Percentiles rank a stretch among this genome's conserved stretches.
phyloP scores from a whole-genome alignment of 176 grass and related monocot genomes.

The Oryza punctata region DNA sequence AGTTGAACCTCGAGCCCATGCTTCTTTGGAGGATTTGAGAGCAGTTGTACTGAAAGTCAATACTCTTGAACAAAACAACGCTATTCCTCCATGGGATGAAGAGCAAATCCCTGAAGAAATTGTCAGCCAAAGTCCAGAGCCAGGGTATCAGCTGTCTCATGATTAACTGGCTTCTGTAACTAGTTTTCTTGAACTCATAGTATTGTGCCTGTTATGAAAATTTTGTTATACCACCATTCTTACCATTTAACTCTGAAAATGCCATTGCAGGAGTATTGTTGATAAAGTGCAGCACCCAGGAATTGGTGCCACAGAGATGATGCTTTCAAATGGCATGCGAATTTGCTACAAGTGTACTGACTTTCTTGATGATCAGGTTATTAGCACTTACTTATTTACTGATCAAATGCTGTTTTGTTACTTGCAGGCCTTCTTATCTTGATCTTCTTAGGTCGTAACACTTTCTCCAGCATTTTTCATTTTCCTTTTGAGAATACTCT shows the following conservation, averaged over 20 bases:
- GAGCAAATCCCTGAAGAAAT: conserved; percentile 99
- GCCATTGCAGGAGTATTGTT: conserved; percentile 70
- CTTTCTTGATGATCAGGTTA: conserved; percentile 99
- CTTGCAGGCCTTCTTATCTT: conserved; percentile 23
- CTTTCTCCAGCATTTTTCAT: conserved; percentile 11
- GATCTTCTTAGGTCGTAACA: conserved; percentile 9
- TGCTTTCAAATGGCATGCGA: conserved; percentile 95
- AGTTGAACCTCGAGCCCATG: conserved; percentile 85
- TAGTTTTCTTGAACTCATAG: neutral
- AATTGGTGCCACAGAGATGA: conserved; percentile 90
- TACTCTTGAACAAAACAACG: conserved; percentile 63
- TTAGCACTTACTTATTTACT: conserved; percentile 18
- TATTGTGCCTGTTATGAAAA: neutral
- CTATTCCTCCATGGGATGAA: conserved; percentile 89
- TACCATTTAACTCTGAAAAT: conserved; percentile 28
- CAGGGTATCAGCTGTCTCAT: conserved; percentile 64
- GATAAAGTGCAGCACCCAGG: conserved; percentile 75
- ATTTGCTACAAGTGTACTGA: conserved; percentile 98
- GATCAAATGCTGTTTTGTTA: neutral
- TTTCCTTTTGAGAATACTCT: neutral
- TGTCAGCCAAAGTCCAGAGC: conserved; percentile 72
- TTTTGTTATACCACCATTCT: conserved; percentile 14
- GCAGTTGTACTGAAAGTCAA: conserved; percentile 75
- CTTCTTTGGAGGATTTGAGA: conserved; percentile 84
- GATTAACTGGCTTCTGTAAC: conserved; percentile 28